Evolutionary conservation across 2,329 filamentous ascomycete species (phyloP).

Genomic region (Alternaria sp.): DNA sequence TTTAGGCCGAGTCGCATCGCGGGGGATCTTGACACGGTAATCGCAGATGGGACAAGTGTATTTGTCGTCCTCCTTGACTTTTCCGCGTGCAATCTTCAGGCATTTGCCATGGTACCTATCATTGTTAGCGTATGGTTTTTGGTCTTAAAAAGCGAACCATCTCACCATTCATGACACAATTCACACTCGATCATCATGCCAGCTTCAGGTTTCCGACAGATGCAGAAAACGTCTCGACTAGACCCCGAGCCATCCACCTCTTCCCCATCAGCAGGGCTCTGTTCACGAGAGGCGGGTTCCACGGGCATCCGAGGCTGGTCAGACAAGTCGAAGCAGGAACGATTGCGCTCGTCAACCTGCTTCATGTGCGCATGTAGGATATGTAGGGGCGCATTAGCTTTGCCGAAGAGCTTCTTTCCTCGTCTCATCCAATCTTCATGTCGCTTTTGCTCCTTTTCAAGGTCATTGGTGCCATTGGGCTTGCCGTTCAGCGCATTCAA

Average conservation of each 20-base stretch:
- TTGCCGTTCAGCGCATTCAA: conserved; percentile 92
- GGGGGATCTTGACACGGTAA: conserved; percentile 94
- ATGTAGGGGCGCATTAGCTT: conserved; percentile 95
- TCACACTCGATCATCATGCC: conserved; percentile 99
- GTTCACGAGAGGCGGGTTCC: conserved; percentile 88
- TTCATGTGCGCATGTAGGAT: conserved; percentile 96
- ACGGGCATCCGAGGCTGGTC: conserved; percentile 90
- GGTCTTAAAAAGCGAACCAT: conserved; percentile 20
- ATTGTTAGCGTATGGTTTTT: conserved; percentile 35
- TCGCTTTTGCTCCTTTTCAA: conserved; percentile 91
- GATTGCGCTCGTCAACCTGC: conserved; percentile 87
- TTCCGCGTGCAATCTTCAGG: conserved; percentile 94
- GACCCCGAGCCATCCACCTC: conserved; percentile 57
- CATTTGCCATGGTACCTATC: conserved; percentile 95
- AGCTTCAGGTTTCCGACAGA: conserved; percentile 89
- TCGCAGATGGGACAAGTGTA: conserved; percentile 99
- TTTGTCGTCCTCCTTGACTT: conserved; percentile 97
- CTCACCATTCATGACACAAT: conserved; percentile 94
- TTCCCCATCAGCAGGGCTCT: conserved; percentile 64
- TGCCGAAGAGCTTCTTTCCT: conserved; percentile 97
- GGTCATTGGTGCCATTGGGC: conserved; percentile 85
- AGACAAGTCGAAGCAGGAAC: conserved; percentile 87
- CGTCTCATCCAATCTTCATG: conserved; percentile 99
- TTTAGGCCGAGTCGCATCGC: conserved; percentile 93
- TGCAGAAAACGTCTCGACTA: conserved; percentile 88